Evolutionary conservation across 2,329 filamentous ascomycete species (phyloP).

Genomic region (Colletotrichum simmondsii): DNA sequence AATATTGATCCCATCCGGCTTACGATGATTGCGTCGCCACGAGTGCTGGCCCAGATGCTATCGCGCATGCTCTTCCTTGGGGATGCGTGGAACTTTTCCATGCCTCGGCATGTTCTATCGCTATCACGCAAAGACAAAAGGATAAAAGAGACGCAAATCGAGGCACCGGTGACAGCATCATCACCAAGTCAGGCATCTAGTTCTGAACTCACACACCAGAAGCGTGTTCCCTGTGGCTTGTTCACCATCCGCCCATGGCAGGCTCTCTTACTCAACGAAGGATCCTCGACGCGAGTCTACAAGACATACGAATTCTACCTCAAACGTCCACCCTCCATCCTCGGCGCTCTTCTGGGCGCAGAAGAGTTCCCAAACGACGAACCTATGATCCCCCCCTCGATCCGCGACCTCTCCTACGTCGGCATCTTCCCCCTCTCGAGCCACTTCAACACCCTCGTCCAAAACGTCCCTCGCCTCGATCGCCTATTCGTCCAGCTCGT

Average conservation of each 20-base stretch:
- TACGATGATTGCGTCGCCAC: slow-evolving; percentile 70
- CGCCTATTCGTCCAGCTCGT: slow-evolving; percentile 65
- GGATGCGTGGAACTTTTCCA: slow-evolving; percentile 73
- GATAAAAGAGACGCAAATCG: background rate
- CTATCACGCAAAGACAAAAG: slow-evolving; percentile 45
- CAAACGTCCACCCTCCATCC: slow-evolving; percentile 70
- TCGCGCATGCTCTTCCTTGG: slow-evolving; percentile 66
- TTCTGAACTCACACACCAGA: background rate
- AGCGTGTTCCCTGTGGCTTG: slow-evolving; percentile 50
- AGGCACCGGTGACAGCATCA: background rate
- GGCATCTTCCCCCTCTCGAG: slow-evolving; percentile 75
- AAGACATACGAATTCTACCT: slow-evolving; percentile 78
- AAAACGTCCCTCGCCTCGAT: slow-evolving; percentile 60
- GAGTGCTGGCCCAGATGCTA: slow-evolving; percentile 70
- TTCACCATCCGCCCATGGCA: slow-evolving; percentile 74
- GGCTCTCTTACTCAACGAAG: slow-evolving; percentile 77
- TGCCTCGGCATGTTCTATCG: slow-evolving; percentile 70
- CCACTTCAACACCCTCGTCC: slow-evolving; percentile 65
- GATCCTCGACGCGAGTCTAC: slow-evolving; percentile 78
- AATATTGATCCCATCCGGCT: slow-evolving; percentile 63
- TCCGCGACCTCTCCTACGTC: slow-evolving; percentile 67
- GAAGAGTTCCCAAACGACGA: slow-evolving; percentile 50
- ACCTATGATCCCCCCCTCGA: slow-evolving; percentile 50
- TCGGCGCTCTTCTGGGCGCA: slow-evolving; percentile 61
- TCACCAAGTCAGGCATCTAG: background rate